Base-by-base conservation (phyloP, 129 eudicot genomes). In the Oenanthe sinensis region DNA sequence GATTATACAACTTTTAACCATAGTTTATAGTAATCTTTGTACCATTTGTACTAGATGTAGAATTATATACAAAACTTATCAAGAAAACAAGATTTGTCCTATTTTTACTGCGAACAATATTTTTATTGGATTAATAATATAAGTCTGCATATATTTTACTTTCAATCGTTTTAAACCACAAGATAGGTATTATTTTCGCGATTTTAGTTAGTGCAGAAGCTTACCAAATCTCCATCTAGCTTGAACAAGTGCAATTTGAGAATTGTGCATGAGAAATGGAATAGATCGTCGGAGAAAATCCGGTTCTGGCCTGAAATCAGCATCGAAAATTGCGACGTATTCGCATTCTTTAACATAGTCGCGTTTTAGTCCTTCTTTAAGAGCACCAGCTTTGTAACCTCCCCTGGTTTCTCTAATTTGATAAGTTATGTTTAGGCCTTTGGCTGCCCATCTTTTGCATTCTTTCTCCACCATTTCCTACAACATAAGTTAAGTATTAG, bases 371-470 rank as follows among this genome's bases (percentile, higher is more conserved):
- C 99, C 99, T 82, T 95, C 99, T 83, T 95, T 95, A 79, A 95
- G 99, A 0, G 99, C 99, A 70, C 99, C 99, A 6, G 99, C 99
- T 49, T 95, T 95, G 86, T 95, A 95, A 24, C 99, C 99, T 28
- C 93, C 99, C 67, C 99, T 85, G 39, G 63, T 88, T 82, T 95
- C 97, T 84, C 99, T 95, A 73, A 95, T 90, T 86, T 95, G 99
- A 79, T 95, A 95, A 73, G 75, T 86, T 3, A 92, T 90, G 80
- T 95, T 92, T 37, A 95, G 77, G 52, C 98, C 98, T 88, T 91
- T 95, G 92, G 90, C 89, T 80, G 97, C 98, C 98, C 98, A 95
- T 76, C 99, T 92, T 73, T 80, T 83, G 81, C 99, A 95, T 83
- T 95, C 99, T 82, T 82, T 88, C 90, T 95, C 99, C 67, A 95